These are phyloP conservation scores for Forsythia suspensa DNA, from an alignment of 257 asterid species.

Conservation along the genomic window DNA sequence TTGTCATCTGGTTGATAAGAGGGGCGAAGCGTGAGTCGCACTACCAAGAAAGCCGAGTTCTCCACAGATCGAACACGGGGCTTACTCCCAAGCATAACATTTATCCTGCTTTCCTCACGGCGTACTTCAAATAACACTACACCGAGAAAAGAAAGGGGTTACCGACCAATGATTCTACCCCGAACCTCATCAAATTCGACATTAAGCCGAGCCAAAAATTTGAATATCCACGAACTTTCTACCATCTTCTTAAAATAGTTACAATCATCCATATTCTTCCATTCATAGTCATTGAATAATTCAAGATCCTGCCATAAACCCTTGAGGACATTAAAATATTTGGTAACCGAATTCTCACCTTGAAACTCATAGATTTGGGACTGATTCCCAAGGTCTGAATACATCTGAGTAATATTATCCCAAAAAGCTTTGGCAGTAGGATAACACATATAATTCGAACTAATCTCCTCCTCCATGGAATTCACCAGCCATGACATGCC, in stretches of 20 bases:
- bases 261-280: background rate
- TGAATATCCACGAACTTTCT: too few relatives aligned
- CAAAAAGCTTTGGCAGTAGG: background rate
- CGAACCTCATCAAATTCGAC: too few relatives aligned
- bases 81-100: background rate
- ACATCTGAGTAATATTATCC: background rate
- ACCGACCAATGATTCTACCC: background rate
- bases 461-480: constrained; percentile 3
- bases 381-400: constrained; percentile 1
- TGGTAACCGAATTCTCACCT: background rate
- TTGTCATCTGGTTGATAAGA: too few relatives aligned
- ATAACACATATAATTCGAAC: background rate
- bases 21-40: too few relatives aligned
- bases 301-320: background rate
- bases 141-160: background rate
- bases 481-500: background rate
- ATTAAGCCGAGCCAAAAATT: too few relatives aligned
- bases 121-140: background rate
- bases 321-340: background rate
- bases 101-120: background rate
- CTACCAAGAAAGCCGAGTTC: too few relatives aligned
- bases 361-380: background rate
- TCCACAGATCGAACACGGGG: background rate
- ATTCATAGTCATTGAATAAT: background rate
- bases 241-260: too few relatives aligned